Base-by-base conservation (phyloP, 495 filamentous ascomycete genomes). In the Aspergillus incahuasiensis region DNA sequence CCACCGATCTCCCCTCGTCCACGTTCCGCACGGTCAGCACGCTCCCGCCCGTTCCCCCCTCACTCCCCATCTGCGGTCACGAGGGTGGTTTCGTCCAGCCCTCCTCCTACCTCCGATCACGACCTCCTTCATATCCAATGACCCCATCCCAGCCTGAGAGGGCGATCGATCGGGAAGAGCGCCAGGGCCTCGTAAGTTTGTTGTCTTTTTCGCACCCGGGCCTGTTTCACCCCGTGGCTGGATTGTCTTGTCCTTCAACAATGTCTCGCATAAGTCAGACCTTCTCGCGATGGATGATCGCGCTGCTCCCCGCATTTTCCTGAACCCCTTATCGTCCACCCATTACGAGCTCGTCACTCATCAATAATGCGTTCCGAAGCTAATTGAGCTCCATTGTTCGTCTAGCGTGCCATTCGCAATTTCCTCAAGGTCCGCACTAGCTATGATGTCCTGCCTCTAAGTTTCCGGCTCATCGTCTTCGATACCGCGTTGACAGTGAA, bases 381-480 rank as follows among this genome's bases (percentile, higher is more conserved):
- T 72, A 69, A 72, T 59, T 54, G 52, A 63, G 59, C 39, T 49
- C 59, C 56, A 57, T 60, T 56, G 55, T 21, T 38, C 12, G n/a
- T 54, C 42, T 71, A 97, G 91, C 83, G 83, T 75, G 86, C 87
- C 54, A 89, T 99, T 67, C 87, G 94, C 70, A 90, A 96, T 62
- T 99, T 99, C 76, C 82, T 99, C 63, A 96, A 92, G 71, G 88
- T 95, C 58, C 87, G 94, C 59, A 97, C 87, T 34, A 96, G 91
- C 66, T 97, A 99, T 79, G 94, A 99, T 74, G 95, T 99, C 58
- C 83, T 99, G 20, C 94, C 94, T n/a, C 83, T 99, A 46, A 96
- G 91, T 56, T 99, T 94, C 73, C 87, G 94, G 53, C 85, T 99
- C 49, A 92, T 99, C 66, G 83, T 97, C 50, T 89, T 99, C 69